phyloP scores from a whole-genome alignment of 306 rosid species.

The Crotalaria pallida region DNA sequence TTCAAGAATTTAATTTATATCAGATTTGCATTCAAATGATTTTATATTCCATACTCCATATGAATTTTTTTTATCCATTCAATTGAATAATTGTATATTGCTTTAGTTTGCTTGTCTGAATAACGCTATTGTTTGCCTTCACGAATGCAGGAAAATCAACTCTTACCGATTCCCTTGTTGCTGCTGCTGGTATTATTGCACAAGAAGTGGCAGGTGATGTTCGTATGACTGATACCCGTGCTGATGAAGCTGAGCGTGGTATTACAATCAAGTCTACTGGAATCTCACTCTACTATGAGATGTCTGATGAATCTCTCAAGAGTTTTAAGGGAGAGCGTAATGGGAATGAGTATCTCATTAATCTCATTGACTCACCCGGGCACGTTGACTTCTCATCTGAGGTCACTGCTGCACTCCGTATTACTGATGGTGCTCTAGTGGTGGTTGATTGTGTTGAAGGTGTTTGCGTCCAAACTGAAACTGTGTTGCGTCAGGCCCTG shows the following conservation, averaged over 20 bases:
- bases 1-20: neutral
- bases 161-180: conserved; percentile 87
- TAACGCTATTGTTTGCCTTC: neutral
- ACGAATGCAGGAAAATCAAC: conserved; percentile 60
- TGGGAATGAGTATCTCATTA: conserved; percentile 87
- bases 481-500: conserved; percentile 83
- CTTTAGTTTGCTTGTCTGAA: neutral
- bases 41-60: too few relatives aligned
- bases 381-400: conserved; percentile 91
- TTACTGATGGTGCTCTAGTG: conserved; percentile 90
- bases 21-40: neutral
- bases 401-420: conserved; percentile 95
- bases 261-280: conserved; percentile 91
- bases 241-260: conserved; percentile 95
- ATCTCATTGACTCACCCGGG: conserved; percentile 91
- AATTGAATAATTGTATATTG: neutral
- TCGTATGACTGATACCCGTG: conserved; percentile 89
- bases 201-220: conserved; percentile 95
- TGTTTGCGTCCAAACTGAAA: conserved; percentile 89
- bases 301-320: conserved; percentile 50
- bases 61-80: too few relatives aligned
- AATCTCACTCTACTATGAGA: conserved; percentile 88
- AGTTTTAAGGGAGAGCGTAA: conserved; percentile 61
- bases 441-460: conserved; percentile 94
- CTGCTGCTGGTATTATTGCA: conserved; percentile 95